phyloP scores from a whole-genome alignment of 1,139 yeast species.

The Dujonia santamariae region DNA sequence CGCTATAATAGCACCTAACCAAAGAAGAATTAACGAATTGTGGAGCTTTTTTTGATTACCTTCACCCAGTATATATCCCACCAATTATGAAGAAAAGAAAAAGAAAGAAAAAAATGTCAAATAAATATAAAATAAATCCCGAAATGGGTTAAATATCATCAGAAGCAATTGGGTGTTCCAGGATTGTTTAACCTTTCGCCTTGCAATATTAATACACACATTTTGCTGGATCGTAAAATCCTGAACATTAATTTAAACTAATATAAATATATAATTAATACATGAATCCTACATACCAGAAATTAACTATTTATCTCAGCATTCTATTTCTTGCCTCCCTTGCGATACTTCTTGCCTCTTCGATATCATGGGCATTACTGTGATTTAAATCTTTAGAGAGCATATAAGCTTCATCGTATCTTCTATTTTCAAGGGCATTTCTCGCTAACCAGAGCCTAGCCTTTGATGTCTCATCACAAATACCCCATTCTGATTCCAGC shows the following conservation, averaged over 20 bases:
- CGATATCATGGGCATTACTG: constrained; percentile 81
- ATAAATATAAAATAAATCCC: too few species aligned
- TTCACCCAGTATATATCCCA: too few species aligned
- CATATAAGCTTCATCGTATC: constrained; percentile 68
- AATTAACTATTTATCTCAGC: constrained; percentile 17
- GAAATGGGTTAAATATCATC: too few species aligned
- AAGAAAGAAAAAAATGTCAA: too few species aligned
- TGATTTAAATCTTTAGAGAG: constrained; percentile 73
- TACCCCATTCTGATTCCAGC: constrained; percentile 64
- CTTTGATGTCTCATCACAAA: constrained; percentile 73
- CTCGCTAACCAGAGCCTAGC: constrained; percentile 89
- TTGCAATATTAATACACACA: not conserved
- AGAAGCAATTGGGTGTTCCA: too few species aligned
- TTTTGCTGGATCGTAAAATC: too few species aligned
- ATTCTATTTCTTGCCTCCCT: constrained; percentile 60
- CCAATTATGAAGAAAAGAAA: too few species aligned
- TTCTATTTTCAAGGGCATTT: constrained; percentile 52
- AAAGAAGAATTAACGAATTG: too few species aligned
- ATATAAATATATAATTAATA: not conserved
- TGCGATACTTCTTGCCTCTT: constrained; percentile 83
- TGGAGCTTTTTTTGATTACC: too few species aligned
- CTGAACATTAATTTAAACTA: constrained; percentile 1
- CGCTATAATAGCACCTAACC: too few species aligned
- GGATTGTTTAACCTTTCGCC: too few species aligned
- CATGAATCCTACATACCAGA: too few species aligned